Conservation (phyloP, 495 filamentous ascomycete species). For the Penicillium maclennaniae region DNA sequence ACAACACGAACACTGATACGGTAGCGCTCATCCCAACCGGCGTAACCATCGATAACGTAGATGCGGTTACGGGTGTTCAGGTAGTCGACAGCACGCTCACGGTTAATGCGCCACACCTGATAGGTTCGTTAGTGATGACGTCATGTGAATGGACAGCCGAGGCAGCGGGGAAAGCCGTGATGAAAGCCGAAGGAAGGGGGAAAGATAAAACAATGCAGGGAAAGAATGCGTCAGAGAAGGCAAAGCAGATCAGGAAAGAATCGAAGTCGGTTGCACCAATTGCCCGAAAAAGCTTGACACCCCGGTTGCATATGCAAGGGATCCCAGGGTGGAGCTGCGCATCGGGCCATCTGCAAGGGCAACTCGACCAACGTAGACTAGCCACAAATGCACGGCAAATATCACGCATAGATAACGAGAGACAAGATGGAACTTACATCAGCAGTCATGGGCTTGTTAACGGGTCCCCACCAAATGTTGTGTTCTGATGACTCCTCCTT, state of each 20-base stretch:
- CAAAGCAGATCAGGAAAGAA: background rate
- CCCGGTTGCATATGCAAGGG: conserved; percentile 15
- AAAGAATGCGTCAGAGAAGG: background rate
- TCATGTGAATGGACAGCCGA: conserved; percentile 35
- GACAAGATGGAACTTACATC: conserved; percentile 66
- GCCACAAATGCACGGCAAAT: conserved; percentile 16
- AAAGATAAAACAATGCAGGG: background rate
- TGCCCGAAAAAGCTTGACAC: conserved; percentile 35
- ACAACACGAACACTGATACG: conserved; percentile 96
- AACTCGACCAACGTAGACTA: conserved; percentile 7
- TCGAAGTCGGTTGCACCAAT: conserved; percentile 2
- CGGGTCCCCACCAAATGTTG: conserved; percentile 95
- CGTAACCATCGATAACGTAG: conserved; percentile 96
- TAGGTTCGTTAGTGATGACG: conserved; percentile 31
- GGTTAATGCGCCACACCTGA: conserved; percentile 99
- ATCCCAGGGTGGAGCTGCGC: conserved; percentile 13
- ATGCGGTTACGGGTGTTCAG: conserved; percentile 98
- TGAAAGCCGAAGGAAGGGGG: conserved; percentile 7
- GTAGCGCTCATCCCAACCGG: conserved; percentile 98
- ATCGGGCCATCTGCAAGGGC: conserved; percentile 31
- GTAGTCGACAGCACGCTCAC: conserved; percentile 97
- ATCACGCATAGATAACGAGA: conserved; percentile 22
- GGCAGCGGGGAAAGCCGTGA: conserved; percentile 13
- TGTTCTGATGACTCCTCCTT: conserved; percentile 85
- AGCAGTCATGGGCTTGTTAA: conserved; percentile 98